Conservation (phyloP, 805 yeast species). For the Kluyveromyces starmeri region DNA sequence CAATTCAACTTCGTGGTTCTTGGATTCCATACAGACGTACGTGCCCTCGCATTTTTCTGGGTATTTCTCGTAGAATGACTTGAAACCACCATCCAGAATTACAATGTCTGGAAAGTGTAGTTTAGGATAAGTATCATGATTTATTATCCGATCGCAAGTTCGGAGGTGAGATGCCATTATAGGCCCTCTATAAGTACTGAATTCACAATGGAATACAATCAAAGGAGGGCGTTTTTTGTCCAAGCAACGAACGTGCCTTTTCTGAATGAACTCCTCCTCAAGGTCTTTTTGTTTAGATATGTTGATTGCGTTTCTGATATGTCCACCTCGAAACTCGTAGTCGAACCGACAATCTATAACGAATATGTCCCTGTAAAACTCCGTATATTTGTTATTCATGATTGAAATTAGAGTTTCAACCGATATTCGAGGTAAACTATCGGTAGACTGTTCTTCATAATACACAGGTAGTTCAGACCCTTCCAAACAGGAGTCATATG, state of each 20-base stretch:
- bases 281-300: constrained; percentile 61
- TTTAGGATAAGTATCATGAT: constrained; percentile 69
- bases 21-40: constrained; percentile 72
- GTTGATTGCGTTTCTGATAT: constrained; percentile 75
- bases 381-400: constrained; percentile 30
- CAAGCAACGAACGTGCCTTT: constrained; percentile 6
- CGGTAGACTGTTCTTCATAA: constrained; percentile 35
- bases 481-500: constrained; percentile 56
- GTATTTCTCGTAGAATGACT: constrained; percentile 55
- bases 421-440: constrained; percentile 41
- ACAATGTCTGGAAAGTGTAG: constrained; percentile 83
- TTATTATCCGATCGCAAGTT: constrained; percentile 68
- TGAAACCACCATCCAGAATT: constrained; percentile 87
- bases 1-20: constrained; percentile 42
- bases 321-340: constrained; percentile 91
- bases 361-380: constrained; percentile 45
- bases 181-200: constrained; percentile 90
- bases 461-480: constrained; percentile 46
- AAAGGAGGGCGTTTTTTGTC: constrained; percentile 30
- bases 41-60: constrained; percentile 64
- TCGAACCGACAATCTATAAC: constrained; percentile 87
- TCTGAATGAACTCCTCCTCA: constrained; percentile 43
- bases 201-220: constrained; percentile 89
- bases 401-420: constrained; percentile 35
- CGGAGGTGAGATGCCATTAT: constrained; percentile 80